Percentiles rank a stretch among this genome's conserved stretches.
Conservation (phyloP, 306 rosid genomes). For the Pterocarpus santalinus region DNA sequence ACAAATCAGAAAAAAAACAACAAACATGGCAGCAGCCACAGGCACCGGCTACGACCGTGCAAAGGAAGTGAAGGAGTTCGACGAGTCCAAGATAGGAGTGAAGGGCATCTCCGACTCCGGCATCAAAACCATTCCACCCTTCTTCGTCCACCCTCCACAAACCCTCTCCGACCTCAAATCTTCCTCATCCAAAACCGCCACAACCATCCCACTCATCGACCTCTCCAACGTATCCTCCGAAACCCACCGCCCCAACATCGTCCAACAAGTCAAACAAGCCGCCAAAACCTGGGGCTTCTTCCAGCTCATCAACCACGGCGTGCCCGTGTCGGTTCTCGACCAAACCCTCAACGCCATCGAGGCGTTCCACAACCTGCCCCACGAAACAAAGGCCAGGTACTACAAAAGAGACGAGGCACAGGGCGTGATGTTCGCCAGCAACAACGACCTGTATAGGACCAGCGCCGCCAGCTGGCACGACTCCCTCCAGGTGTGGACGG, state of each 20-base stretch:
- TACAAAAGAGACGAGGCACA: conserved; percentile 54
- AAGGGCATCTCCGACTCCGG: conserved; percentile 63
- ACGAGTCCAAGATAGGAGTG: conserved; percentile 61
- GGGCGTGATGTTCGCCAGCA: no score
- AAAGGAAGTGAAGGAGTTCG: conserved; percentile 55
- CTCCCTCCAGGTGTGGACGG: conserved; percentile 49
- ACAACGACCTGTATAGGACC: no score
- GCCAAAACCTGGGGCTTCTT: conserved; percentile 61
- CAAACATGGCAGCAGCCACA: conserved; percentile 12
- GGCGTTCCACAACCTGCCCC: conserved; percentile 57
- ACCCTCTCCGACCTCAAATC: conserved; percentile 47
- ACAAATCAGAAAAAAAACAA: neutral
- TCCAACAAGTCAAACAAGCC: conserved; percentile 53
- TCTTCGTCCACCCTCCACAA: conserved; percentile 55
- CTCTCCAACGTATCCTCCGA: conserved; percentile 40
- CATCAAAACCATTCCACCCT: conserved; percentile 53
- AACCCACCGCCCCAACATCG: conserved; percentile 35
- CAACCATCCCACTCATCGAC: conserved; percentile 44
- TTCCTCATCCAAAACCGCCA: neutral
- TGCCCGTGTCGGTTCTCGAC: conserved; percentile 27
- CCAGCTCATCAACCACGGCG: conserved; percentile 61
- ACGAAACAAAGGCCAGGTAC: conserved; percentile 44
- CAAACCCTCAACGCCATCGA: conserved; percentile 44
- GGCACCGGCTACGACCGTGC: conserved; percentile 34
- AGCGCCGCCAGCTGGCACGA: no score